Percentiles rank a stretch among this genome's conserved stretches.
These are phyloP conservation scores for Artomyces pyxidatus DNA, from an alignment of 768 basidiomycete genomes.

Conservation along the genomic window DNA sequence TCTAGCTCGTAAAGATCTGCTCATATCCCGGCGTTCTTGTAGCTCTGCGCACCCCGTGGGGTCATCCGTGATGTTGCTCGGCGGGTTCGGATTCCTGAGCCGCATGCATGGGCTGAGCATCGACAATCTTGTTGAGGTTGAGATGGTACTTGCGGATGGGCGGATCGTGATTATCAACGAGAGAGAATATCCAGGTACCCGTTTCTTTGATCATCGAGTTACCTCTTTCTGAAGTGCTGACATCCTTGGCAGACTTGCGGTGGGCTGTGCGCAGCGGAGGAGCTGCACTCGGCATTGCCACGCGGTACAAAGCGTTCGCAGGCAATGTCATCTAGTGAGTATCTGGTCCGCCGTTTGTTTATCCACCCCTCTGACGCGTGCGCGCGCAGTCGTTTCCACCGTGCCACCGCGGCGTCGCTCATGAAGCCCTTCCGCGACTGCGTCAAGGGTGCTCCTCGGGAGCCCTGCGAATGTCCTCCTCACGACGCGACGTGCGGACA, in stretches of 20 bases:
- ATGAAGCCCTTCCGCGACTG: constrained; percentile 92
- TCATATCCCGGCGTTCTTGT: too few species aligned
- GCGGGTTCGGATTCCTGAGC: constrained; percentile 85
- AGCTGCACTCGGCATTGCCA: constrained; percentile 74
- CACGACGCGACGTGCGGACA: constrained; percentile 79
- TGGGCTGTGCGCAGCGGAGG: constrained; percentile 86
- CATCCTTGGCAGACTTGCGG: constrained; percentile 56
- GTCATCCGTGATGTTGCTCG: constrained; percentile 73
- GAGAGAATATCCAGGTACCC: constrained; percentile 57
- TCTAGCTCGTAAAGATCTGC: too few species aligned
- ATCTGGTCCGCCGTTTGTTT: not conserved
- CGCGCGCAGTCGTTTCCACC: constrained; percentile 68
- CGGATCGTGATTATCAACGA: constrained; percentile 73
- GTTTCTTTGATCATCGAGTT: not conserved
- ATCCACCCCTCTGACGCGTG: not conserved
- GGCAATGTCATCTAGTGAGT: constrained; percentile 88
- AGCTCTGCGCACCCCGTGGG: constrained; percentile 77
- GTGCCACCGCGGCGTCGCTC: constrained; percentile 78
- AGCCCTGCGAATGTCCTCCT: constrained; percentile 86
- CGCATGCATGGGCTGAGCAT: constrained; percentile 79
- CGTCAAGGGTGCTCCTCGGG: constrained; percentile 79
- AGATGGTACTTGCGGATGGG: constrained; percentile 88
- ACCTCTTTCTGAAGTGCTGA: not conserved
- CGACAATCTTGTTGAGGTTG: constrained; percentile 86
- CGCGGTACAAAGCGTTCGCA: constrained; percentile 87